Conservation (phyloP, 2,329 filamentous ascomycete species). For the Colletotrichum eremochloae region DNA sequence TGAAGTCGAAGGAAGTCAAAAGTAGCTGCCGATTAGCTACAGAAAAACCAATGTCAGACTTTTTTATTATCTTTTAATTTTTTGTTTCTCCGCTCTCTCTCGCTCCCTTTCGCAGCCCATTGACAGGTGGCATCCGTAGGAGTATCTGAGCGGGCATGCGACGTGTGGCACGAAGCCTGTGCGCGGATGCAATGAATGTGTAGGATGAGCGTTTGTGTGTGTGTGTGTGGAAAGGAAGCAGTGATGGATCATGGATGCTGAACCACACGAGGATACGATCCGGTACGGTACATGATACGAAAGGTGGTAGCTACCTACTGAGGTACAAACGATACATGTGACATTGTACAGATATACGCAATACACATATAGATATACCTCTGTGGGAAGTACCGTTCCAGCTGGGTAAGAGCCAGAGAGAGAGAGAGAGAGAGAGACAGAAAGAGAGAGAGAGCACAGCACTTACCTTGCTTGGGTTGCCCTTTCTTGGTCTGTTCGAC, state of each 20-base stretch:
- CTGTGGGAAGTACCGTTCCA: neutral
- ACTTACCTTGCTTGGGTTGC: neutral
- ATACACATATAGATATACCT: neutral
- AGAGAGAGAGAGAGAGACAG: no score
- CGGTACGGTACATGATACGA: neutral
- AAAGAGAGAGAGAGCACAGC: neutral
- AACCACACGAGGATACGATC: neutral
- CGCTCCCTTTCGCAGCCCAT: neutral
- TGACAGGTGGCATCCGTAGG: constrained; percentile 3
- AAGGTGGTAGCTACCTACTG: no score
- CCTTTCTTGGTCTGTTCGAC: neutral
- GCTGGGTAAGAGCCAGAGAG: neutral
- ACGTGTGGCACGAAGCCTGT: constrained; percentile 9
- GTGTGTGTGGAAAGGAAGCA: neutral
- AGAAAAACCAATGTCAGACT: constrained; percentile 16
- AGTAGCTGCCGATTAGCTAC: neutral
- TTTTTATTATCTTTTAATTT: neutral
- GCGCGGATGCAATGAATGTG: neutral
- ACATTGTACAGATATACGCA: neutral
- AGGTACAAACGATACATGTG: neutral
- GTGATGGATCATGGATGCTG: neutral
- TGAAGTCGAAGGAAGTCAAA: neutral
- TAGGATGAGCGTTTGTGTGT: neutral
- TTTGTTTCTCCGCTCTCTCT: neutral
- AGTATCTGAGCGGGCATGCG: neutral